Percentiles rank a stretch among this genome's conserved stretches.
Conservation (phyloP, 345 rosid species). For the Limnanthes douglasii region DNA sequence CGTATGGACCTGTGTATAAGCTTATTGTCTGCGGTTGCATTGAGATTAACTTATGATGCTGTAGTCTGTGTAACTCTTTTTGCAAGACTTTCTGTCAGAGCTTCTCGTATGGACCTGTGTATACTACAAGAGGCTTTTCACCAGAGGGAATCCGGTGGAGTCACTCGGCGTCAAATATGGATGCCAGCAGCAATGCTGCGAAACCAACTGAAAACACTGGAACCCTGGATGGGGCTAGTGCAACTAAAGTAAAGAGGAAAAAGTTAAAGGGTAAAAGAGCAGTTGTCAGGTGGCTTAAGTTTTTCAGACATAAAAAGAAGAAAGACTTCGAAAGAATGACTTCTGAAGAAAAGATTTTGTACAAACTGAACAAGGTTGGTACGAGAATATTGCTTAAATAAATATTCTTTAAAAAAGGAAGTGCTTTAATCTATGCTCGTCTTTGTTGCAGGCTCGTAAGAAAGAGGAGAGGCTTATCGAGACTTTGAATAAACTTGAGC, state of each 20-base stretch:
- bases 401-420: no score
- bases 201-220: constrained; percentile 14
- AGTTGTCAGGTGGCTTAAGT: constrained; percentile 78
- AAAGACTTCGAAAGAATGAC: constrained; percentile 87
- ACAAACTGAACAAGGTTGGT: constrained; percentile 58
- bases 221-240: constrained; percentile 14
- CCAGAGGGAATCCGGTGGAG: constrained; percentile 20
- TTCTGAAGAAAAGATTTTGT: constrained; percentile 57
- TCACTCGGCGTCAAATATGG: constrained; percentile 22
- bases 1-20: constrained; percentile 2
- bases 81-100: constrained; percentile 44
- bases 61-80: constrained; percentile 37
- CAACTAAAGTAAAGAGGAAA: constrained; percentile 41
- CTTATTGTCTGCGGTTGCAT: no score
- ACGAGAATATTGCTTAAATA: neutral
- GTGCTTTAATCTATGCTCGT: no score
- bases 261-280: constrained; percentile 83
- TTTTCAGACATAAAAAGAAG: constrained; percentile 90
- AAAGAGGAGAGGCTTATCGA: constrained; percentile 67
- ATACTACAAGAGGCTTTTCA: constrained; percentile 5
- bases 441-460: constrained; percentile 60
- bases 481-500: constrained; percentile 70
- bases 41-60: constrained; percentile 21
- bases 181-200: constrained; percentile 8
- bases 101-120: constrained; percentile 4